Evolutionary conservation across 2,329 filamentous ascomycete species (phyloP).

Genomic region (Ophiostoma tasmaniense): DNA sequence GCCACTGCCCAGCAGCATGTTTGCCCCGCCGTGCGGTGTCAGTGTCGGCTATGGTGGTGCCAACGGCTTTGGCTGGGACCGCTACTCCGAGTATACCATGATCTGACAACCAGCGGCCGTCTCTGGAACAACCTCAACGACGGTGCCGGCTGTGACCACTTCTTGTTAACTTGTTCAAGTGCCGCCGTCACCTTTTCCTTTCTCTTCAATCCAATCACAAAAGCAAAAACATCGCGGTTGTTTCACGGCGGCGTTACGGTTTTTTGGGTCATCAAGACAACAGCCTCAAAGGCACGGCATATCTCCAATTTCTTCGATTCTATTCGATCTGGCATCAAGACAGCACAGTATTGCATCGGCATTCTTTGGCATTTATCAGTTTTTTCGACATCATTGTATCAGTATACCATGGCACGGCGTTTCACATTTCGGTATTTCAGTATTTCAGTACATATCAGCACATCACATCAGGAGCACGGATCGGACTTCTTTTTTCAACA

Average conservation of each 20-base stretch:
- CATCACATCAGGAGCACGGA: slow-evolving; percentile 14
- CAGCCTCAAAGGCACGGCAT: neutral
- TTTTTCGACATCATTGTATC: slow-evolving; percentile 1
- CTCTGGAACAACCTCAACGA: slow-evolving; percentile 31
- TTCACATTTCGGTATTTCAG: slow-evolving; percentile 6
- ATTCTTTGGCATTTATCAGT: neutral
- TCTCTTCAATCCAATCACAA: neutral
- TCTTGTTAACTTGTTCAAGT: slow-evolving; percentile 3
- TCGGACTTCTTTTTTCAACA: slow-evolving; percentile 15
- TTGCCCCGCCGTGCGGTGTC: slow-evolving; percentile 76
- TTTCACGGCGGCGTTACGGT: slow-evolving; percentile 21
- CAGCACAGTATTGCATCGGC: neutral
- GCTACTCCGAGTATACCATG: slow-evolving; percentile 73
- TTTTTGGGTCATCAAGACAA: slow-evolving; percentile 3
- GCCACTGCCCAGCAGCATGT: slow-evolving; percentile 70
- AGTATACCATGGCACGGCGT: slow-evolving; percentile 11
- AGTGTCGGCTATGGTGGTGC: slow-evolving; percentile 55
- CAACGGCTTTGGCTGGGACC: slow-evolving; percentile 75
- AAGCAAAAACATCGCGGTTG: slow-evolving; percentile 14
- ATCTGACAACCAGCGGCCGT: slow-evolving; percentile 64
- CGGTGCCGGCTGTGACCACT: slow-evolving; percentile 18
- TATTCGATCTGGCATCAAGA: slow-evolving; percentile 21
- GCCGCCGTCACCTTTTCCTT: neutral
- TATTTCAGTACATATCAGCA: slow-evolving; percentile 8
- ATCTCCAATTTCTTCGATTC: neutral